Evolutionary conservation across 192 early-diverging fungal species (phyloP), one percentile per base, ranked within the genome.

Genomic region (Gaertneriomyces semiglobifer): DNA sequence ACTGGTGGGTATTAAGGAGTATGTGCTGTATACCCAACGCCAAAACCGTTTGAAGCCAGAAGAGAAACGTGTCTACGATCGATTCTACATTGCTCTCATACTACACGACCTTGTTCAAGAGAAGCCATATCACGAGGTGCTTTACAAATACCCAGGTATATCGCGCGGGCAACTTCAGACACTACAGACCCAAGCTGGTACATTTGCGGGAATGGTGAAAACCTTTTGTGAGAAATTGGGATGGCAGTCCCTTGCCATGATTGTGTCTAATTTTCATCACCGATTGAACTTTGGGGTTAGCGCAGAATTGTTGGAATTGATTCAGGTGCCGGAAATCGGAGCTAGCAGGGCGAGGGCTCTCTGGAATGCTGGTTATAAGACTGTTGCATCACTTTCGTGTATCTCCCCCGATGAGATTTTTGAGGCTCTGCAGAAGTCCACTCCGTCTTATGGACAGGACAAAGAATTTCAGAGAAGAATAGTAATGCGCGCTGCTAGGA

Each of bases 121-220:
- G 60, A 58, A 50, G 10, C 42, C 50, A 18, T 77, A 80, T 60
- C 14, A 41, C 11, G 9, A 74, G 14, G 51, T 77, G 2, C 39
- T 73, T 4, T n/a, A 61, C 8, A 74, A 60, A 52, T 77, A 80
- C 62, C 18, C 18, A 3, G 58, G 54, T 57, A 65, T 77, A 12
- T 62, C 62, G 20, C 60, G 76, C 14, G 76, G 78, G 12, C 12
- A 39, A 38, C 45, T 77, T 44, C 76, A 77, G 53, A 42, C 20
- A 0, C 55, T 77, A 7, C 76, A 77, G 64, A 68, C 18, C 10
- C 66, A 55, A 18, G 42, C 65, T 18, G 68, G 72, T 16, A 78
- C 76, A 7, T 77, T 77, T 72, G 68, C 76, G 9, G 76, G 76
- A n/a, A 79, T 80, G 76, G 76, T 77, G 10, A 77, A 67, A 40